Evolutionary conservation across 257 asterid species (phyloP).

Genomic region (Ilex aquifolium): DNA sequence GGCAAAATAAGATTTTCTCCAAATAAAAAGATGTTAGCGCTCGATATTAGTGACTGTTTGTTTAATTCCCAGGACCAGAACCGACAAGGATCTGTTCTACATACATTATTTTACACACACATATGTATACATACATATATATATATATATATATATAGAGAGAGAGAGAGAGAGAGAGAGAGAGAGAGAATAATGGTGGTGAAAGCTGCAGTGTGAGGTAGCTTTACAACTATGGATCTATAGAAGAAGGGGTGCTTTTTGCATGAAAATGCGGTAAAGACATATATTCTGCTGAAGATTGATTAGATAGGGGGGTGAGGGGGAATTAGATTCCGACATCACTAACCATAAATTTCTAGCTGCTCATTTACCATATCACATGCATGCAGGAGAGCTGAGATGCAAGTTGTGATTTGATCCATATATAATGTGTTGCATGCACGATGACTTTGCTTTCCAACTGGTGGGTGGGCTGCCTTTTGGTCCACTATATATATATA

Average conservation of each 20-base stretch:
- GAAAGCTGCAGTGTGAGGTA: slow-evolving; percentile 19
- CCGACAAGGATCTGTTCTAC: too few species aligned
- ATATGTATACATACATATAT: too few species aligned
- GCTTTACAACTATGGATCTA: slow-evolving; percentile 22
- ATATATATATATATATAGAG: too few species aligned
- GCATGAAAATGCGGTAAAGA: slow-evolving; percentile 30
- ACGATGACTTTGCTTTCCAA: too few species aligned
- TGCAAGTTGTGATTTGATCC: not conserved
- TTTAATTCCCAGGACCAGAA: too few species aligned
- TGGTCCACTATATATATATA: too few species aligned
- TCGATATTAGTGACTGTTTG: too few species aligned
- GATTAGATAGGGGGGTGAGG: slow-evolving; percentile 8
- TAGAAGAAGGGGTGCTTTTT: slow-evolving; percentile 9
- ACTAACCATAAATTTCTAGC: not conserved
- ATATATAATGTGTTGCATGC: not conserved
- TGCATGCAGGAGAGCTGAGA: not conserved
- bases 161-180: slow-evolving; percentile 14
- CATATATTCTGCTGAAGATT: slow-evolving; percentile 11
- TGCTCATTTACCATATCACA: not conserved
- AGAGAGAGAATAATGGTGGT: slow-evolving; percentile 13
- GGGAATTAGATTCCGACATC: slow-evolving; percentile 31
- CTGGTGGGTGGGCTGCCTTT: too few species aligned
- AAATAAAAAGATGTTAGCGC: too few species aligned
- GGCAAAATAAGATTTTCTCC: too few species aligned
- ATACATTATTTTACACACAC: too few species aligned